Conservation (phyloP, 2,329 filamentous ascomycete species). For the Arthrobotrys musiformis region DNA sequence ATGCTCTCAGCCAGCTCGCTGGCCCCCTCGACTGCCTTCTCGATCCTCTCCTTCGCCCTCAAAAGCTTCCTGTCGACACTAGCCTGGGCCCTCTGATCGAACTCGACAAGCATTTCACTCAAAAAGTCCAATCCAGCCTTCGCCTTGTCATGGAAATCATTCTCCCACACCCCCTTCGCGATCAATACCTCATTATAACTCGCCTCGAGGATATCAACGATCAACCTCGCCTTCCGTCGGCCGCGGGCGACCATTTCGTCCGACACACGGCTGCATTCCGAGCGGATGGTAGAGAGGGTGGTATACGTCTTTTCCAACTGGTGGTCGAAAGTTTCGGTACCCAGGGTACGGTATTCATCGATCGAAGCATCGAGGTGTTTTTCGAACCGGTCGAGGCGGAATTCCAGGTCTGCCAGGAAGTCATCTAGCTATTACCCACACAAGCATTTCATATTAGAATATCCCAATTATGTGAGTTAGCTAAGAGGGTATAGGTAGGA, state of each 20-base stretch:
- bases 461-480: neutral
- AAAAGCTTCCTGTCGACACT: slow-evolving; percentile 82
- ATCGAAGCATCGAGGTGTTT: slow-evolving; percentile 71
- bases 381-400: slow-evolving; percentile 74
- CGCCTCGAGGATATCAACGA: slow-evolving; percentile 90
- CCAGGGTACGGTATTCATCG: slow-evolving; percentile 70
- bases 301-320: slow-evolving; percentile 85
- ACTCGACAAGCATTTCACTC: slow-evolving; percentile 83
- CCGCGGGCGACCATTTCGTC: slow-evolving; percentile 90
- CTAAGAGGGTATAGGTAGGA: neutral
- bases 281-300: slow-evolving; percentile 85
- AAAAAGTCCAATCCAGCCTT: slow-evolving; percentile 86
- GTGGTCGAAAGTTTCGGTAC: slow-evolving; percentile 80
- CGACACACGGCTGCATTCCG: slow-evolving; percentile 87
- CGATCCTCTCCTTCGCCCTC: slow-evolving; percentile 78
- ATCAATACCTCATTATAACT: slow-evolving; percentile 87
- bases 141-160: slow-evolving; percentile 74
- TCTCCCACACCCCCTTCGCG: slow-evolving; percentile 67
- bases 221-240: slow-evolving; percentile 81
- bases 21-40: slow-evolving; percentile 82
- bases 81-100: slow-evolving; percentile 83
- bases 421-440: slow-evolving; percentile 76
- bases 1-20: slow-evolving; percentile 86
- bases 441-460: too few species aligned
- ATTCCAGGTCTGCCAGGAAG: slow-evolving; percentile 86